Evolutionary conservation across 2,329 filamentous ascomycete species (phyloP), one percentile per base, ranked within the genome.

Genomic region (Penicillium concentricum): DNA sequence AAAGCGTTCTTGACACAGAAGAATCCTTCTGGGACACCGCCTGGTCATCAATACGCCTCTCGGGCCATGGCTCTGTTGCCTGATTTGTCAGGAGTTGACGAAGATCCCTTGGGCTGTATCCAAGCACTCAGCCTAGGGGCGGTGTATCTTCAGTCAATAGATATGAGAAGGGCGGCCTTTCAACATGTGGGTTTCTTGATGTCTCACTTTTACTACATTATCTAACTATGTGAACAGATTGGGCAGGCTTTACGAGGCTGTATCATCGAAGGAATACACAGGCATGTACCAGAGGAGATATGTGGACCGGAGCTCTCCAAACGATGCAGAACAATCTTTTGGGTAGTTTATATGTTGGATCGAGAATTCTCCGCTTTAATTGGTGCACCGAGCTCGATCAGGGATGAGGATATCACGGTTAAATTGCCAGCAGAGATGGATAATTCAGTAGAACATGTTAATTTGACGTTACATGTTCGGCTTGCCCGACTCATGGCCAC

Each of bases 1-100:
- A 84, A 84, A 60, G 80, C 80, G 0, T 81, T 84, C 18, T 73
- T 80, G 0, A 74, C 75, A 18, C 73, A 72, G 20, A 69, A 61
- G 1, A 68, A 59, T 32, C 42, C 57, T 4, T 65, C 69, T 28
- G 66, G 69, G 4, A 67, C 67, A 0, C 75, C 74, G 0, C 64
- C 72, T 0, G 75, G 75, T 0, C 68, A 72, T n/a, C 72, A 75
- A 39, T 77, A 76, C 51, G 76, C 76, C 9, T 61, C 70, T 0
- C 61, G 75, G 3, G 75, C 74, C 0, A 76, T 78, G 73, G 67
- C 73, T 0, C 15, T 78, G 4, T 66, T 78, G 43, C 75, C 75
- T 0, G 74, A 77, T 48, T 24, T 77, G 5, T 71, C 69, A 1
- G 67, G 68, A 0, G 67, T 73, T 18, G 64, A 68, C 30, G 56